These are phyloP conservation scores for Fennellomyces sp. DNA, from an alignment of 371 early-diverging fungal species.

Conservation along the genomic window DNA sequence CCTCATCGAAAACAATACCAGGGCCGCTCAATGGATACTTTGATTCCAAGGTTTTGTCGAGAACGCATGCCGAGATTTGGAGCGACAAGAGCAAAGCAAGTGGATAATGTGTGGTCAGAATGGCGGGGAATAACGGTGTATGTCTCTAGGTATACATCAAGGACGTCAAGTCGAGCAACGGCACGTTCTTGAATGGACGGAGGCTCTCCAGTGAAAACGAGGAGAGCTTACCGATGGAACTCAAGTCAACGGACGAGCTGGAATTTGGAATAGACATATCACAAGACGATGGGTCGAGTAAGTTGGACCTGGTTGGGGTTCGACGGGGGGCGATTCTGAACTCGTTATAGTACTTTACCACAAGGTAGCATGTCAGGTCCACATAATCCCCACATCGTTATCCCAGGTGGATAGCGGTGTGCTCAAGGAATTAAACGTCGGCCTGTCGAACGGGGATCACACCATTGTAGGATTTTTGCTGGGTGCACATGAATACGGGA, in stretches of 20 bases:
- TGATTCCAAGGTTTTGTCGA: slow-evolving; percentile 85
- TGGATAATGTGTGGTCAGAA: not conserved
- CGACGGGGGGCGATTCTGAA: not conserved
- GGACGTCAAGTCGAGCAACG: slow-evolving; percentile 85
- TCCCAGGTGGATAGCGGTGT: slow-evolving; percentile 39
- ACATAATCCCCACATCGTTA: slow-evolving; percentile 39
- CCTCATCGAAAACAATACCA: slow-evolving; percentile 67
- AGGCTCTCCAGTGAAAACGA: slow-evolving; percentile 74
- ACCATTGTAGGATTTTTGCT: not conserved
- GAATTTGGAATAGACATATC: slow-evolving; percentile 90
- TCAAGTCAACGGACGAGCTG: slow-evolving; percentile 68
- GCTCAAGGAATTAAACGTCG: slow-evolving; percentile 26
- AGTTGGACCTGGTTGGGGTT: not conserved
- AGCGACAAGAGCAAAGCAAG: slow-evolving; percentile 67
- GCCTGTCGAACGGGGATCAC: slow-evolving; percentile 10
- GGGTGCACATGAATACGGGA: not conserved
- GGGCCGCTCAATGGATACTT: slow-evolving; percentile 78
- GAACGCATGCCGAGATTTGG: slow-evolving; percentile 88
- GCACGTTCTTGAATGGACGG: slow-evolving; percentile 84
- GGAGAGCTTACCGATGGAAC: slow-evolving; percentile 63
- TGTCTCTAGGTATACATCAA: slow-evolving; percentile 64
- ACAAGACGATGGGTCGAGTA: slow-evolving; percentile 61
- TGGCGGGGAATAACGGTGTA: not conserved
- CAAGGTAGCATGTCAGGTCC: slow-evolving; percentile 68
- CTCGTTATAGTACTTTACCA: slow-evolving; percentile 62